Evolutionary conservation across 108 stramenopile genomes (phyloP).

Genomic region (Craspedostauros australis): DNA sequence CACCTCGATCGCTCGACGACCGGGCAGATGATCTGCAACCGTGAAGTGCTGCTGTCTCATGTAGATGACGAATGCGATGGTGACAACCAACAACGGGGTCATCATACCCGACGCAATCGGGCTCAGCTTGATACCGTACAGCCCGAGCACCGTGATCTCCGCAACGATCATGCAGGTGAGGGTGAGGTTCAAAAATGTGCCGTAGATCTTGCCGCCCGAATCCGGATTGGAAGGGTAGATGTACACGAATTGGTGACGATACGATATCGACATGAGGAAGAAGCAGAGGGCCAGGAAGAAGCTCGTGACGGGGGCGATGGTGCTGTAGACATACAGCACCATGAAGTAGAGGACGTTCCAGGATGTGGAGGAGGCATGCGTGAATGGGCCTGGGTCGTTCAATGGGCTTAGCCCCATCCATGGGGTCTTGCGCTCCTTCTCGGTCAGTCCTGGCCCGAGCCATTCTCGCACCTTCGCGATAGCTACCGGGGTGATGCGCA

Average conservation of each 20-base stretch:
- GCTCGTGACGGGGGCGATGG: constrained; percentile 41
- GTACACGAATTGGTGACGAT: constrained; percentile 42
- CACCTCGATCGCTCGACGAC: constrained; percentile 19
- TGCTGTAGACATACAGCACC: constrained; percentile 45
- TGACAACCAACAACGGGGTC: too few relatives aligned
- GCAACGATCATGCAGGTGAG: too few relatives aligned
- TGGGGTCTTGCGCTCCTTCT: constrained; percentile 39
- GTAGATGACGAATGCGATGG: too few relatives aligned
- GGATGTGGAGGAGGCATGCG: constrained; percentile 24
- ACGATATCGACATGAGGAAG: constrained; percentile 13
- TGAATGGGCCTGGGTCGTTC: constrained; percentile 32
- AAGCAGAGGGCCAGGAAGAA: constrained; percentile 34
- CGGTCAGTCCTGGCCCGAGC: constrained; percentile 41
- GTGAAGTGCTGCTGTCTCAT: constrained; percentile 48
- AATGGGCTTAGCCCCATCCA: constrained; percentile 27
- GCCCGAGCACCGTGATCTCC: too few relatives aligned
- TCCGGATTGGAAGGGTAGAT: constrained; percentile 34
- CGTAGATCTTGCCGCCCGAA: constrained; percentile 45
- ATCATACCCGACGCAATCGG: too few relatives aligned
- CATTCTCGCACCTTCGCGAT: constrained; percentile 23
- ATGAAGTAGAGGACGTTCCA: constrained; percentile 34
- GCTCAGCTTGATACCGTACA: too few relatives aligned
- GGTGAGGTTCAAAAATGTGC: too few relatives aligned
- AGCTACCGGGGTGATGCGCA: constrained; percentile 26
- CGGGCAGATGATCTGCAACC: constrained; percentile 38